Evolutionary conservation across 2,329 filamentous ascomycete genomes (phyloP), one percentile per base, ranked within the genome.

Genomic region (Lachnellula cervina): DNA sequence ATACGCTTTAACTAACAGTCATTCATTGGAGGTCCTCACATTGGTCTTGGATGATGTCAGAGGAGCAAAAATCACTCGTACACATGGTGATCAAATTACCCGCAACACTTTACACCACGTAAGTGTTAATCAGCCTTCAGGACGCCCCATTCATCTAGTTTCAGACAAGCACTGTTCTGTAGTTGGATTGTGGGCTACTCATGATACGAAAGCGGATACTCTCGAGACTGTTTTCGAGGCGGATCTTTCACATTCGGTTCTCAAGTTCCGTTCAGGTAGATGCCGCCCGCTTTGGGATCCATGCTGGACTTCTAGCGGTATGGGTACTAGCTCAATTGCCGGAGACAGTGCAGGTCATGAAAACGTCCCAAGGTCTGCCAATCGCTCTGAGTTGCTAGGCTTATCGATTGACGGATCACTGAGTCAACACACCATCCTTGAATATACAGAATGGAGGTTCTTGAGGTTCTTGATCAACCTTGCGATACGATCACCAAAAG

Each of bases 391-490:
- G 58, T 73, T 84, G 55, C 68, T 92, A 35, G 89, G 88, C 1
- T 76, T 86, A 6, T 81, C 81, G 6, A 77, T 90, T 35, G 83
- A 89, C 64, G 89, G 89, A 1, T 83, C 85, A 0, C 65, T 92
- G 23, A 82, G 82, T 59, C 81, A 87, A 54, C 87, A 97, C 63
- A 80, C 80, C 1, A 72, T 92, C 14, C 72, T 97, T 0, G 74
- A 78, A 9, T 65, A 79, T 17, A 71, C 80, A 2, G 79, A 86
- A 7, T 88, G 87, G 82, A 77, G 79, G 6, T 75, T 96, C 4
- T 76, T 97, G 5, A 79, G 80, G 55, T 83, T 93, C 59, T 68
- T 97, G 1, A 86, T 95, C 66, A 86, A 87, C 56, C 69, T 95
- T 48, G 83, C 82, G 28, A 69, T 78, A 47, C 69, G 71, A 25